Evolutionary conservation across 805 yeast genomes (phyloP), one percentile per base, ranked within the genome.

Genomic region (Myxozyma melibiosi): DNA sequence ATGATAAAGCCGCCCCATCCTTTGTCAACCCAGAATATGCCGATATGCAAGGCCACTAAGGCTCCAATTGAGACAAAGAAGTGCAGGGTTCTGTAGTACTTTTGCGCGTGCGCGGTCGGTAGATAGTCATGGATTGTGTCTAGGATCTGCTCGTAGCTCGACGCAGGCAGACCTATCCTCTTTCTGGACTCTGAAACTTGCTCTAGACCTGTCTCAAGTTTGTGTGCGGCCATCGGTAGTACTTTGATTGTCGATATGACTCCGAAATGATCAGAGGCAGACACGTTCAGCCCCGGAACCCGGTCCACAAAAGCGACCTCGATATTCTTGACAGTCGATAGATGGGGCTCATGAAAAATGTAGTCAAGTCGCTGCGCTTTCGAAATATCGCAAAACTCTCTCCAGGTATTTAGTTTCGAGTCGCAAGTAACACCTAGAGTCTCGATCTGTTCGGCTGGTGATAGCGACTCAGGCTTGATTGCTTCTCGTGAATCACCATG

Each of bases 221-320:
- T 47, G 7, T 37, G 39, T 7, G 51, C 53, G 18, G 51, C 56
- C n/a, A 33, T 27, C 9, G 66, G 59, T 4, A 52, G 45, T 9
- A 65, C 39, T 20, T 40, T 34, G n/a, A 70, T 49, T 16, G 62
- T 66, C 22, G 74, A 72, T 25, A 67, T 66, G 33, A 76, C 66
- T 9, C 92, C 99, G 77, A 94, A 94, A 74, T 94, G 99, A 68
- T 94, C 99, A 0, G 97, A 89, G 61, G 81, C 85, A 3, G 96
- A 86, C 0, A 88, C 76, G 27, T 58, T 43, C 27, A 63, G 41
- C 0, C 74, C 77, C 0, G 87, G 85, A 7, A 88, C 73, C 22
- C 70, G 67, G 44, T 88, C 96, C 1, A 90, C 84, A 67, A 94
- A 91, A 28, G 78, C 78, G 1, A 90, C 97, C 5, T 76, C 71